These are phyloP conservation scores for Colletotrichum neosansevieriae DNA, from an alignment of 2,329 filamentous ascomycete genomes.

Conservation along the genomic window DNA sequence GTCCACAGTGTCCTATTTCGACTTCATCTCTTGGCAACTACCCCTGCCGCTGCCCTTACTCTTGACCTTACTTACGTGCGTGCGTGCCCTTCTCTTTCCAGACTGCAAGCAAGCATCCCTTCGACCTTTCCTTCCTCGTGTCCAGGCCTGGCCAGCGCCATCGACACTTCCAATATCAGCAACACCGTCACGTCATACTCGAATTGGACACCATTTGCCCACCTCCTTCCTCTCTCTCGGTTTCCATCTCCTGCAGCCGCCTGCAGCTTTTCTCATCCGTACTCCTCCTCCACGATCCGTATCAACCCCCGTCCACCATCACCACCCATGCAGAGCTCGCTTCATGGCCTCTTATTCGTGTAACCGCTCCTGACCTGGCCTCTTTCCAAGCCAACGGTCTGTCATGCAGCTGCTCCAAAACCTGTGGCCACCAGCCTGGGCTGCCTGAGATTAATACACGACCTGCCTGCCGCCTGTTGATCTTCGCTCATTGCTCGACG, in stretches of 20 bases:
- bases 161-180: neutral
- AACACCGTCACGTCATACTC: neutral
- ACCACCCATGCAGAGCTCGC: constrained; percentile 22
- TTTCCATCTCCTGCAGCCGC: neutral
- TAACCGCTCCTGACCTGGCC: constrained; percentile 29
- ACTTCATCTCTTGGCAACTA: constrained; percentile 30
- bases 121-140: neutral
- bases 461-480: constrained; percentile 10
- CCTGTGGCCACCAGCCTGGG: constrained; percentile 29
- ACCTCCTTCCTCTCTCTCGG: neutral
- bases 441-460: constrained; percentile 36
- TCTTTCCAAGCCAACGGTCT: neutral
- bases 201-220: too few species aligned
- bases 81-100: neutral
- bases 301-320: constrained; percentile 1
- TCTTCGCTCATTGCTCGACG: neutral
- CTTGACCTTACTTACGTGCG: neutral
- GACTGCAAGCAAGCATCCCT: constrained; percentile 5
- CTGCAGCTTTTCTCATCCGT: neutral
- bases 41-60: neutral
- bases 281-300: neutral
- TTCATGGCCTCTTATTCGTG: constrained; percentile 30
- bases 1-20: constrained; percentile 31
- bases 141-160: constrained; percentile 1
- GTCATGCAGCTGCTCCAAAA: constrained; percentile 29